Conservation (phyloP, 768 basidiomycete species). For the Strobilomyces confusus region DNA sequence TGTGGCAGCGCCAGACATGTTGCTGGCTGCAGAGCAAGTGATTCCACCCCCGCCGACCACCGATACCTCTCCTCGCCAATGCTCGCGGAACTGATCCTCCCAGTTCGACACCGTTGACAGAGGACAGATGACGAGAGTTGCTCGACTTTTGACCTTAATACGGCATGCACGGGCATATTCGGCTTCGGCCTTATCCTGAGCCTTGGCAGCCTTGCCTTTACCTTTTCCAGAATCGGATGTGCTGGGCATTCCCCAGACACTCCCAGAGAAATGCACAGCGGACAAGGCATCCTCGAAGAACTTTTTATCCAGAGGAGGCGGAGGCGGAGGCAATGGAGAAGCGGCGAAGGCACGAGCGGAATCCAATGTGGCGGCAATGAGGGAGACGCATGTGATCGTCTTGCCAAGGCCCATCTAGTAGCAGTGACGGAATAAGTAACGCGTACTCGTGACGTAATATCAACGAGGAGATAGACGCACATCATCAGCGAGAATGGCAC, state of each 20-base stretch:
- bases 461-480: constrained; percentile 45
- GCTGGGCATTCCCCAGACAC: constrained; percentile 84
- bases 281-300: constrained; percentile 33
- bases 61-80: constrained; percentile 86
- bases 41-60: constrained; percentile 74
- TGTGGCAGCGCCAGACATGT: constrained; percentile 34
- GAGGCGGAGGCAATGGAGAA: constrained; percentile 45
- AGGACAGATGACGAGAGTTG: constrained; percentile 94
- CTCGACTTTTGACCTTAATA: constrained; percentile 80
- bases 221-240: constrained; percentile 42
- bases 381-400: constrained; percentile 91
- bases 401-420: constrained; percentile 95
- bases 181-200: constrained; percentile 68
- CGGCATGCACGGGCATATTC: constrained; percentile 66
- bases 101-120: constrained; percentile 96
- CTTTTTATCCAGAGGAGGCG: constrained; percentile 38
- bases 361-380: constrained; percentile 81
- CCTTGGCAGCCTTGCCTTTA: constrained; percentile 62
- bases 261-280: constrained; percentile 64
- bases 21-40: constrained; percentile 28
- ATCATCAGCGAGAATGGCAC: constrained; percentile 95
- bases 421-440: background rate
- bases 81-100: constrained; percentile 98
- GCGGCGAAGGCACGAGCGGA: constrained; percentile 65
- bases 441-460: constrained; percentile 12